Conservation (phyloP, 192 early-diverging fungal genomes). For the Coemansia sp. region DNA sequence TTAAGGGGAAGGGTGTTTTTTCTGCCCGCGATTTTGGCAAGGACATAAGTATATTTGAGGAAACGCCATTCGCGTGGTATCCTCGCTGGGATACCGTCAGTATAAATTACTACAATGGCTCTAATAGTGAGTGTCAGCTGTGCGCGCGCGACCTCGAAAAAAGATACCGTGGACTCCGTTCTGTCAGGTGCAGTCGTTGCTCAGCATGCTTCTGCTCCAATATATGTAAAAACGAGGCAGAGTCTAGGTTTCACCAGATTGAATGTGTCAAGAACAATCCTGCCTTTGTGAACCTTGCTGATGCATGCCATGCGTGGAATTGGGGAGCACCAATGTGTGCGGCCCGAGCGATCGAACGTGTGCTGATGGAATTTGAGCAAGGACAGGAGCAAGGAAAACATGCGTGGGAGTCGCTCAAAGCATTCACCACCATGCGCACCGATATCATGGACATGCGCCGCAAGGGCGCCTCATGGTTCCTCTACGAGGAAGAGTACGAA, state of each 20-base stretch:
- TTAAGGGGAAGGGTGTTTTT: slow-evolving; percentile 58
- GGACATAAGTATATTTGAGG: slow-evolving; percentile 56
- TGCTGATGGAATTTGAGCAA: slow-evolving; percentile 26
- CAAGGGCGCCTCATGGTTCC: slow-evolving; percentile 22
- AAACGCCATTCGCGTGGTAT: slow-evolving; percentile 61
- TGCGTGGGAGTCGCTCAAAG: slow-evolving; percentile 20
- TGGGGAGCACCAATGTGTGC: slow-evolving; percentile 28
- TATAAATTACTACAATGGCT: slow-evolving; percentile 21
- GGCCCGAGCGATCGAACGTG: slow-evolving; percentile 22
- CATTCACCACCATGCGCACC: slow-evolving; percentile 18
- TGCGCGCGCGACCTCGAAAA: slow-evolving; percentile 56
- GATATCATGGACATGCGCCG: slow-evolving; percentile 22
- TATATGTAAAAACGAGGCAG: slow-evolving; percentile 20
- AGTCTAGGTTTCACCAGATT: slow-evolving; percentile 16
- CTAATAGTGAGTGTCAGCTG: slow-evolving; percentile 58
- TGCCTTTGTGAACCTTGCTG: slow-evolving; percentile 12
- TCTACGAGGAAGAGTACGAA: slow-evolving; percentile 18
- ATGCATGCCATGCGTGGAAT: slow-evolving; percentile 9
- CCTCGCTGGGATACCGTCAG: slow-evolving; percentile 61
- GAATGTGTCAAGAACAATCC: slow-evolving; percentile 23
- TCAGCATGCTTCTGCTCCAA: slow-evolving; percentile 15
- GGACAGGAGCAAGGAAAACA: slow-evolving; percentile 11
- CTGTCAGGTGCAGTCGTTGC: slow-evolving; percentile 14
- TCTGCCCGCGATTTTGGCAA: slow-evolving; percentile 56
- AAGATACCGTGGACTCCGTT: slow-evolving; percentile 10